phyloP scores from a whole-genome alignment of 2,329 filamentous ascomycete species.

The Teratosphaeria pseudoeucalypti region DNA sequence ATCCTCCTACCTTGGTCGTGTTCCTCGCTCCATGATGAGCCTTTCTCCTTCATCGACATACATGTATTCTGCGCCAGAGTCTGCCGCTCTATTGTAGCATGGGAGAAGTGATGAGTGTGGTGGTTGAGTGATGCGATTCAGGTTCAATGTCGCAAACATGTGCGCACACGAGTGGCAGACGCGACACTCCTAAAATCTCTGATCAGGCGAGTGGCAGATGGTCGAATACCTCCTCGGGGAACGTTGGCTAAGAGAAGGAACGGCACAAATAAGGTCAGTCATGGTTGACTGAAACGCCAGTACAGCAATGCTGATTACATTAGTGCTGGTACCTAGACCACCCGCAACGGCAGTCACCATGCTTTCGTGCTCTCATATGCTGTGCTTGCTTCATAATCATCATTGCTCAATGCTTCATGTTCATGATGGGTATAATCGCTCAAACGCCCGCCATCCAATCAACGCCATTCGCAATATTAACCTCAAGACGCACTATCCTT shows the following conservation, averaged over 20 bases:
- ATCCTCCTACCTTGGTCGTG: neutral
- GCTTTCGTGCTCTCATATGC: neutral
- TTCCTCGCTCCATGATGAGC: neutral
- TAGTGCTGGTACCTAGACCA: neutral
- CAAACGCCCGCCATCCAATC: neutral
- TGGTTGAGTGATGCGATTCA: too few species aligned
- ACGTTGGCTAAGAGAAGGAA: too few species aligned
- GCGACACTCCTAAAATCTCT: too few species aligned
- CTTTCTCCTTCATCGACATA: neutral
- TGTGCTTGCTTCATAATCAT: neutral
- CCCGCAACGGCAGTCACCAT: neutral
- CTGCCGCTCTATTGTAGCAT: neutral
- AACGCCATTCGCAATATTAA: constrained; percentile 1
- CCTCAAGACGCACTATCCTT: neutral
- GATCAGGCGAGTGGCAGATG: neutral
- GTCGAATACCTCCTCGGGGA: too few species aligned
- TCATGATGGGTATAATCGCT: constrained; percentile 1
- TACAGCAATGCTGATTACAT: neutral
- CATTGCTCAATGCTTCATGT: constrained; percentile 1
- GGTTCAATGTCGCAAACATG: too few species aligned
- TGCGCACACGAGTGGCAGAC: too few species aligned
- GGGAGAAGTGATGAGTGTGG: neutral
- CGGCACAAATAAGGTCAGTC: neutral
- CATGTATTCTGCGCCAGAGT: neutral
- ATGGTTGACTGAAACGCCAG: neutral